Conservation (phyloP, 306 rosid species). For the Malus fusca region DNA sequence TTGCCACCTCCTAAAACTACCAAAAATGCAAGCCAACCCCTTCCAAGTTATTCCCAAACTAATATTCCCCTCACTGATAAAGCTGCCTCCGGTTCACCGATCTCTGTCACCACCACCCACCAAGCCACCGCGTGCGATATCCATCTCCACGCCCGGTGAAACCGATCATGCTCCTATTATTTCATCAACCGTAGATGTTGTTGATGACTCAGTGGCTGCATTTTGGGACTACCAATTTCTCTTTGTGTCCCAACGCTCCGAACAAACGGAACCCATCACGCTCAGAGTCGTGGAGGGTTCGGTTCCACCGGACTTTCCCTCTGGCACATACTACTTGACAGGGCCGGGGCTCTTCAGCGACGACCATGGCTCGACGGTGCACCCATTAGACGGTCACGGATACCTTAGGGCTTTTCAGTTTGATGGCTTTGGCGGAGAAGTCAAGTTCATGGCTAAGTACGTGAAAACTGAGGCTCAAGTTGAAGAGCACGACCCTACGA, state of each 20-base stretch:
- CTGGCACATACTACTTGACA: constrained; percentile 68
- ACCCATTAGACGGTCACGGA: constrained; percentile 87
- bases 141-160: constrained; percentile 28
- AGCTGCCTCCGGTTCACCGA: constrained; percentile 24
- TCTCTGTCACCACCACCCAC: neutral
- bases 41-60: constrained; percentile 16
- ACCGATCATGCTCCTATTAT: neutral
- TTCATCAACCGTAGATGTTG: constrained; percentile 10
- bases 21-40: constrained; percentile 47
- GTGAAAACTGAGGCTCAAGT: constrained; percentile 69
- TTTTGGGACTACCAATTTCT: constrained; percentile 84
- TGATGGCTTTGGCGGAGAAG: constrained; percentile 24
- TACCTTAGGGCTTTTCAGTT: constrained; percentile 67
- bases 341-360: constrained; percentile 80
- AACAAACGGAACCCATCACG: constrained; percentile 34
- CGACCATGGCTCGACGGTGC: constrained; percentile 90
- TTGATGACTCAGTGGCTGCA: constrained; percentile 51
- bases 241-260: constrained; percentile 65
- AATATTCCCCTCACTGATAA: constrained; percentile 29
- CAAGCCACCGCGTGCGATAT: constrained; percentile 32
- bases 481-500: constrained; percentile 61
- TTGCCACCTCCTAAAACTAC: neutral
- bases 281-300: constrained; percentile 46
- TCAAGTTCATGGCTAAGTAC: constrained; percentile 75
- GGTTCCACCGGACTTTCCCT: constrained; percentile 57